Evolutionary conservation across 352 stramenopile species (phyloP).

Genomic region (Hyaloperonospora brassicae): DNA sequence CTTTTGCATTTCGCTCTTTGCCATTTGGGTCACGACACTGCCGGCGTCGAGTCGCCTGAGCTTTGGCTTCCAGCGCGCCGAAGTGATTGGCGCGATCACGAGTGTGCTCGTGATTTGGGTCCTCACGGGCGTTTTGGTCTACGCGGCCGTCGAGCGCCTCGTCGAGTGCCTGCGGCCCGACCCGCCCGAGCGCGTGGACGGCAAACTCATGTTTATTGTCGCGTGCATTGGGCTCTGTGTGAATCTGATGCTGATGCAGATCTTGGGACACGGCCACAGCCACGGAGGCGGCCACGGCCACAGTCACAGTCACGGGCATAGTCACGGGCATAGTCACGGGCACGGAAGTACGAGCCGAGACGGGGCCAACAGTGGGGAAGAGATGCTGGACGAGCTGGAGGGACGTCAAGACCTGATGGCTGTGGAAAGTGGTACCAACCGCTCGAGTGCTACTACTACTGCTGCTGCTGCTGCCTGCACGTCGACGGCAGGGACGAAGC

Average conservation of each 20-base stretch:
- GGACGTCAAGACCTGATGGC: conserved; percentile 22
- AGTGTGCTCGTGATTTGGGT: conserved; percentile 91
- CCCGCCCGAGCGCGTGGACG: conserved; percentile 85
- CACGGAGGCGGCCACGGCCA: conserved; percentile 43
- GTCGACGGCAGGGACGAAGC: conserved; percentile 22
- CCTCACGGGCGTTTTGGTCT: conserved; percentile 90
- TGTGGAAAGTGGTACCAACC: conserved; percentile 23
- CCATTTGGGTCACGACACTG: conserved; percentile 57
- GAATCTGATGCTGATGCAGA: conserved; percentile 93
- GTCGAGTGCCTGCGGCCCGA: conserved; percentile 67
- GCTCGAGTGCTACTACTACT: no score
- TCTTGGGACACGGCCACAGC: conserved; percentile 79
- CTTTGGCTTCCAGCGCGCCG: conserved; percentile 92
- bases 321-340: conserved; percentile 31
- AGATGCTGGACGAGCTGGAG: no score
- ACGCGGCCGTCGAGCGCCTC: conserved; percentile 88
- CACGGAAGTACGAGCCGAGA: conserved; percentile 11
- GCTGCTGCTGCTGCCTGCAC: not conserved
- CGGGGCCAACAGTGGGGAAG: conserved; percentile 15
- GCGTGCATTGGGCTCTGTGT: conserved; percentile 92
- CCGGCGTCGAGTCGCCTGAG: conserved; percentile 76
- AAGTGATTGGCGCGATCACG: conserved; percentile 92
- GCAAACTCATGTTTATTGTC: conserved; percentile 95
- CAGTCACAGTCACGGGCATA: conserved; percentile 24
- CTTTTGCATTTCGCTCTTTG: conserved; percentile 73